Base-by-base conservation (phyloP, 441 rosid genomes). In the Gossypium schwendimanii region DNA sequence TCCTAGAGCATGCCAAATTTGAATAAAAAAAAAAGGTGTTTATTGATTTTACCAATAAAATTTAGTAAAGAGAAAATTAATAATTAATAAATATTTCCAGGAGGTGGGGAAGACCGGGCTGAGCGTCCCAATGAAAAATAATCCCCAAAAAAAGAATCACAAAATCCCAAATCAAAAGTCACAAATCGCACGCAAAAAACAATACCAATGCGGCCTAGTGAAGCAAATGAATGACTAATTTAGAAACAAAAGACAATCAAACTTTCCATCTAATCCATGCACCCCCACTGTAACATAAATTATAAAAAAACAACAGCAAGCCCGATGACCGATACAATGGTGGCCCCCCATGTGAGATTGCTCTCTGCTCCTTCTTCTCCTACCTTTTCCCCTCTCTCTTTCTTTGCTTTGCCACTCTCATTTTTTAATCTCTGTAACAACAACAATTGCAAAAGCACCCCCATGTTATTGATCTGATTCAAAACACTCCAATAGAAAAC, bases 401-500 rank as follows among this genome's bases (percentile, higher is more conserved):
- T 24, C 17, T 17, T 4, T 21, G 20, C 53, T 12, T 17, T 6
- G 17, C 0, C 11, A 8, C 15, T 2, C 12, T 6, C 2, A 31
- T 45, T 23, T 65, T 44, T 65, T 44, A 44, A 12, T 44, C 69
- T 64, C 69, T 64, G 28, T 41, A 41, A 63, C 50, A 36, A 41
- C 52, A 4, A 20, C 49, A 36, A 41, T 14, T 31, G 33, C 33
- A 31, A 5, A 31, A 31, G 33, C 59, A 11, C 11, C 58, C 33
- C 36, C 36, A 3, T 3, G 4, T 47, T 12, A 4, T 31, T 4
- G 33, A 31, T 31, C 33, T 31, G 33, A 31, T 31, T 5, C 33
- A 31, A 31, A 31, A 31, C 6, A 31, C 33, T 31, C 33, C 33
- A 4, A 31, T 31, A 31, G 54, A 21, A 18, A 70, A 57, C 64